phyloP scores from a whole-genome alignment of 805 yeast species.

The Starmerella kuoi region DNA sequence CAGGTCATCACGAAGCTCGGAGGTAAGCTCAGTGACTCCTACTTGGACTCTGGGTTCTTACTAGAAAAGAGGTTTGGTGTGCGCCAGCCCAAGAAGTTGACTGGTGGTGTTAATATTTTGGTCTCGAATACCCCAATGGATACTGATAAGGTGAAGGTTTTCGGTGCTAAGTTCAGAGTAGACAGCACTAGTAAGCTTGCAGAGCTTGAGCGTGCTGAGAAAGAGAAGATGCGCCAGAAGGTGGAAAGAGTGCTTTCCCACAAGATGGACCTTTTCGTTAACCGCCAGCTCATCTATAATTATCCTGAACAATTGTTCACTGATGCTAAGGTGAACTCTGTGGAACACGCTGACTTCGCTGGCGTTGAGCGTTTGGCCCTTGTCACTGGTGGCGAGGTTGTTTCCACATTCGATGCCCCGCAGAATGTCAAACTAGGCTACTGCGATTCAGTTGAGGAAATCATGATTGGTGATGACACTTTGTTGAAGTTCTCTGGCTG shows the following conservation, averaged over 20 bases:
- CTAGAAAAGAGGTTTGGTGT: conserved; percentile 87
- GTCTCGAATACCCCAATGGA: conserved; percentile 90
- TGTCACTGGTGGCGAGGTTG: conserved; percentile 97
- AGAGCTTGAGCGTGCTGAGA: conserved; percentile 86
- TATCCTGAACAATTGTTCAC: conserved; percentile 94
- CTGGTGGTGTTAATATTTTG: conserved; percentile 64
- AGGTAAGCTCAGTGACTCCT: conserved; percentile 82
- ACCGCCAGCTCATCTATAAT: conserved; percentile 93
- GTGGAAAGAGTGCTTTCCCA: conserved; percentile 81
- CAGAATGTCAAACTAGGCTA: conserved; percentile 74
- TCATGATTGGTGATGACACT: conserved; percentile 83
- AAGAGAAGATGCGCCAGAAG: conserved; percentile 79
- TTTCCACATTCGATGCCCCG: conserved; percentile 88
- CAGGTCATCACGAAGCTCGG: conserved; percentile 90
- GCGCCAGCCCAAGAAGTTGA: conserved; percentile 76
- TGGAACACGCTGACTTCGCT: conserved; percentile 97
- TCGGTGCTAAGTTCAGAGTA: conserved; percentile 95
- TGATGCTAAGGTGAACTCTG: conserved; percentile 75
- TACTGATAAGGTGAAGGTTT: conserved; percentile 92
- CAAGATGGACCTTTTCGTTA: conserved; percentile 79
- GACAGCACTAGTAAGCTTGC: conserved; percentile 91
- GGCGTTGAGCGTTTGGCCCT: conserved; percentile 94
- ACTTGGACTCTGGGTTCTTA: conserved; percentile 90
- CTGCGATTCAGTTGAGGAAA: conserved; percentile 83
- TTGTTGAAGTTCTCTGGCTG: conserved; percentile 92